phyloP scores from a whole-genome alignment of 1,284 basidiomycete genomes.

The Cryptococcus sp. region DNA sequence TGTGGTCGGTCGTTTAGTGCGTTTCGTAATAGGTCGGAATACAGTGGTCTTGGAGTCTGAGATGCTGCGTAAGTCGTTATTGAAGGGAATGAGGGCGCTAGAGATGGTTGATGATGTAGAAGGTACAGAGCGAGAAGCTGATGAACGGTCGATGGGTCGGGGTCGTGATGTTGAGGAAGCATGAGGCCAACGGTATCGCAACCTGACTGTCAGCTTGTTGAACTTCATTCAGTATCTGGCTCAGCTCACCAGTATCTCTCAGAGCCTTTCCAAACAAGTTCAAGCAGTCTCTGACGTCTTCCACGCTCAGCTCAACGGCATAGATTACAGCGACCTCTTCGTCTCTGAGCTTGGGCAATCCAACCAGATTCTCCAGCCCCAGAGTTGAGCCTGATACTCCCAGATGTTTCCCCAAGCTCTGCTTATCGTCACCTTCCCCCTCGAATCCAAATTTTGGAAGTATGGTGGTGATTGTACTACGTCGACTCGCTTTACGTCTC shows the following conservation, averaged over 20 bases:
- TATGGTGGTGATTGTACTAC: too few species aligned
- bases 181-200: neutral
- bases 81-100: neutral
- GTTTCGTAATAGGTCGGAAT: neutral
- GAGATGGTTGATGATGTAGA: neutral
- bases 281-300: neutral
- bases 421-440: too few species aligned
- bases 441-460: too few species aligned
- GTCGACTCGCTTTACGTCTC: too few species aligned
- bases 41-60: neutral
- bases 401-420: too few species aligned
- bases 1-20: neutral
- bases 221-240: neutral
- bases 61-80: too few species aligned
- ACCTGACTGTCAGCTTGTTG: too few species aligned
- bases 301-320: too few species aligned
- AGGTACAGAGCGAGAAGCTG: neutral
- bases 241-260: neutral
- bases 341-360: too few species aligned
- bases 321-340: too few species aligned
- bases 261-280: neutral
- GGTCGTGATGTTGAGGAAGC: neutral
- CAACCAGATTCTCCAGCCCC: too few species aligned
- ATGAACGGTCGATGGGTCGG: neutral
- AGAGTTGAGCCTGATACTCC: too few species aligned